phyloP scores from a whole-genome alignment of 768 basidiomycete species.

The Lenzites betulinus region DNA sequence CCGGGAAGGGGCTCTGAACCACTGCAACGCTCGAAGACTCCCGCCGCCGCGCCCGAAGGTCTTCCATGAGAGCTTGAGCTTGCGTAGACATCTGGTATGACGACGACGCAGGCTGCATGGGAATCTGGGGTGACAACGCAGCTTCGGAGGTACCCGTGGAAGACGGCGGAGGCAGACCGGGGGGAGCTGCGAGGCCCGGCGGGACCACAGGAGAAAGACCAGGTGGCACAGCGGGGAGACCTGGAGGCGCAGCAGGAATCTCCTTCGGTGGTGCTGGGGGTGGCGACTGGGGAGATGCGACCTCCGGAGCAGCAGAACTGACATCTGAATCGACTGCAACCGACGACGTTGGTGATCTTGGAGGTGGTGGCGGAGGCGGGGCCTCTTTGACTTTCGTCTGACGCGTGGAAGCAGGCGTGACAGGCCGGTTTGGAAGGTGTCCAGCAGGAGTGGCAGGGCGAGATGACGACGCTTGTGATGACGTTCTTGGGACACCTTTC shows the following conservation, averaged over 20 bases:
- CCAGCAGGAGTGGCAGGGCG: conserved; percentile 58
- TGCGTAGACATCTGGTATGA: conserved; percentile 88
- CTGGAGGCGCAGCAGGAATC: conserved; percentile 47
- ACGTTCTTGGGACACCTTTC: conserved; percentile 45
- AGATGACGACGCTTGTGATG: conserved; percentile 53
- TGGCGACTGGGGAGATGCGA: conserved; percentile 39
- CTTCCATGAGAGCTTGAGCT: conserved; percentile 81
- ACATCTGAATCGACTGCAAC: conserved; percentile 52
- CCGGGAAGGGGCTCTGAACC: conserved; percentile 74
- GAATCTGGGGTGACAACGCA: conserved; percentile 52
- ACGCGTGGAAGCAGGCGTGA: conserved; percentile 47
- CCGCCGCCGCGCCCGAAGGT: conserved; percentile 75
- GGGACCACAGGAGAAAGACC: conserved; percentile 57
- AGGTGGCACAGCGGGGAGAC: conserved; percentile 54
- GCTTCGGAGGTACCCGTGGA: conserved; percentile 44
- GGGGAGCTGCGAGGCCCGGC: conserved; percentile 59
- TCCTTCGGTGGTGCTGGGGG: conserved; percentile 39
- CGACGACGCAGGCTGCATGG: conserved; percentile 47
- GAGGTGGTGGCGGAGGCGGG: conserved; percentile 36
- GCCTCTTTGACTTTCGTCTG: conserved; percentile 42
- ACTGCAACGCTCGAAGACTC: conserved; percentile 51
- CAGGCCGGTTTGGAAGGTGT: conserved; percentile 41
- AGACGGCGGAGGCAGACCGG: conserved; percentile 47
- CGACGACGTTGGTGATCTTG: conserved; percentile 49
- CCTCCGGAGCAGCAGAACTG: conserved; percentile 46